Base-by-base conservation (phyloP, 2,329 filamentous ascomycete species). In the Ophiostoma novo-ulmi region DNA sequence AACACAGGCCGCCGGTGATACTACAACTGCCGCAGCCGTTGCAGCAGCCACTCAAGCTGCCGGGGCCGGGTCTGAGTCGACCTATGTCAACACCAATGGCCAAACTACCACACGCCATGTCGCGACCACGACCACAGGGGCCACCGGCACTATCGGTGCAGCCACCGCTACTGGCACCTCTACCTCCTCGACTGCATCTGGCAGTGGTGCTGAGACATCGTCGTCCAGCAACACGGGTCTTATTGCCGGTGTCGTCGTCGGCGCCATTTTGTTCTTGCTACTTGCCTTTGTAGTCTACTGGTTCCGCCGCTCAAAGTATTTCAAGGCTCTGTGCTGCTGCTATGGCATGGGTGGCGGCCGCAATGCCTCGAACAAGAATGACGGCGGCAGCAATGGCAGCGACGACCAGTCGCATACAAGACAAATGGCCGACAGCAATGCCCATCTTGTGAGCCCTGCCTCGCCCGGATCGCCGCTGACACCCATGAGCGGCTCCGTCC, bases 161-260 rank as follows among this genome's bases (percentile, higher is more conserved):
- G 58, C 67, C 1, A 41, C 66, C 3, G 67, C 66, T 1, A 31
- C 70, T 0, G 66, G 13, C 66, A 35, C 63, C 5, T 10, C 52
- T 5, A 26, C 52, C n/a, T 58, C 44, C 14, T 48, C 52, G 26
- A 26, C 52, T 58, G 22, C 52, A 11, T 26, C 52, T 68, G 5
- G 52, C 68, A 26, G 26, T 36, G 6, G 14, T 31, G 26, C 41
- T 63, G 35, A 7, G 20, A 13, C 52, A 26, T 10, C 35, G 38
- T 52, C n/a, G 41, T 17, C 17, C 55, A 70, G 58, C 58, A 66
- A 69, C 58, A 31, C 70, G 4, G 73, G 70, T 2, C 22, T 70
- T 0, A 69, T 73, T 70, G 70, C 65, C 3, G 73, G 71, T 8
- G 41, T 70, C 20, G 66, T 73, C 3, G 66, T 71, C 4, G 71